These are phyloP conservation scores for Quercus cerris DNA, from an alignment of 306 rosid genomes.

Conservation along the genomic window DNA sequence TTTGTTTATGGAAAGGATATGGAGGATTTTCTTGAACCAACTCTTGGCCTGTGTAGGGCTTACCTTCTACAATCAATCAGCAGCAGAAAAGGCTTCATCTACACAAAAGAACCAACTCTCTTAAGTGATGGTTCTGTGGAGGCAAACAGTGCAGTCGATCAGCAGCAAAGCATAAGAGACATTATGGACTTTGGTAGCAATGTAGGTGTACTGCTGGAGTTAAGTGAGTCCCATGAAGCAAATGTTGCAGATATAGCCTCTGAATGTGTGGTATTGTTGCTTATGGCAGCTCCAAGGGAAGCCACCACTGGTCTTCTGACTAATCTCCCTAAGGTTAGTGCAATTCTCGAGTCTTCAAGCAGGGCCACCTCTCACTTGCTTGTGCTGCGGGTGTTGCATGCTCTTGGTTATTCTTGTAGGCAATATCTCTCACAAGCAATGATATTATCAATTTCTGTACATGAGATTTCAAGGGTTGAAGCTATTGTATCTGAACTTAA, in stretches of 20 bases:
- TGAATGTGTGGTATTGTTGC: constrained; percentile 70
- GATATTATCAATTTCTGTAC: constrained; percentile 78
- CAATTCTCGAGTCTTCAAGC: constrained; percentile 73
- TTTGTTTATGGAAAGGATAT: constrained; percentile 79
- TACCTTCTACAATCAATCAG: constrained; percentile 73
- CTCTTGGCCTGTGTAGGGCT: constrained; percentile 88
- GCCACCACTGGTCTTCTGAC: constrained; percentile 84
- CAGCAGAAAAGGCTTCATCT: constrained; percentile 53
- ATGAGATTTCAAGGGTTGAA: constrained; percentile 77
- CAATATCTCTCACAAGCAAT: constrained; percentile 79
- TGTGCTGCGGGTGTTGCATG: constrained; percentile 69
- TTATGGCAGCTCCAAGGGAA: constrained; percentile 95
- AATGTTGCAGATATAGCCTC: constrained; percentile 72
- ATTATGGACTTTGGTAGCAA: constrained; percentile 82
- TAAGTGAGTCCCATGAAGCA: constrained; percentile 52
- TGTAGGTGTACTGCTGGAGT: constrained; percentile 67
- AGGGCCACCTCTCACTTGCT: constrained; percentile 45
- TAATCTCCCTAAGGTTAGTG: constrained; percentile 70
- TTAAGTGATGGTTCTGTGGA: constrained; percentile 49
- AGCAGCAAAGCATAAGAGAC: constrained; percentile 78
- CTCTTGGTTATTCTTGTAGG: constrained; percentile 84
- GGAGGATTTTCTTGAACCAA: constrained; percentile 95
- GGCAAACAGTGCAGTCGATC: constrained; percentile 50
- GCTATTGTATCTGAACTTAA: constrained; percentile 71
- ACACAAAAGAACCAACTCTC: constrained; percentile 64